These are phyloP conservation scores for Tulasnella sp. DNA, from an alignment of 768 basidiomycete genomes.

Conservation along the genomic window DNA sequence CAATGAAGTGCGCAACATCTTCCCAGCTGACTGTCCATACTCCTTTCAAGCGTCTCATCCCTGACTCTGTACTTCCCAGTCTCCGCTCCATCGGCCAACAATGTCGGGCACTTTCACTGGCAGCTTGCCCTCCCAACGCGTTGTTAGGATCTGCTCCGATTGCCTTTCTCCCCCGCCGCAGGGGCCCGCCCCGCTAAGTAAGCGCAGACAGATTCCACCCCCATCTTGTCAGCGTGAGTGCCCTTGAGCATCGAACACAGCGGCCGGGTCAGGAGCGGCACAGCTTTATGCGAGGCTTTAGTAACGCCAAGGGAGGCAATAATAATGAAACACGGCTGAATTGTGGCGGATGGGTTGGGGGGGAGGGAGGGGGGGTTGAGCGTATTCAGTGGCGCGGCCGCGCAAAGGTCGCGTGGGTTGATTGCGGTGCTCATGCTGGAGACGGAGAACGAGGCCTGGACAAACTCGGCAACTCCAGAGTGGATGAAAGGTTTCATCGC, in stretches of 20 bases:
- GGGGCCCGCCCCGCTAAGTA: background rate
- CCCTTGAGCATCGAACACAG: conserved; percentile 34
- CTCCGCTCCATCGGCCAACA: background rate
- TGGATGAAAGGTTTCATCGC: conserved; percentile 41
- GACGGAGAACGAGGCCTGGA: background rate
- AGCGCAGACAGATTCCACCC: conserved; percentile 34
- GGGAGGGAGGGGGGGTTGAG: too few species aligned
- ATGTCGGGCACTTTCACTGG: background rate
- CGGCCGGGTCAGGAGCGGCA: conserved; percentile 40
- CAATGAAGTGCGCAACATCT: background rate
- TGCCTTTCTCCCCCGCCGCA: background rate
- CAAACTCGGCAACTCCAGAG: conserved; percentile 25
- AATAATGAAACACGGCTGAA: conserved; percentile 38
- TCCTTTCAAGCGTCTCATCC: background rate
- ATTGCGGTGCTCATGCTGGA: conserved; percentile 39
- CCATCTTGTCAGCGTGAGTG: conserved; percentile 53
- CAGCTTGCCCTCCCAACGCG: background rate
- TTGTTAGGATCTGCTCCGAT: background rate
- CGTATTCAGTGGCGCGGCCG: conserved; percentile 41
- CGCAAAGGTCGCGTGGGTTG: conserved; percentile 46
- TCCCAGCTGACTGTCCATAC: background rate
- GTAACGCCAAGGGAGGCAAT: conserved; percentile 46
- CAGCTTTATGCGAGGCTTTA: conserved; percentile 30
- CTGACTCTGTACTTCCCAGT: conserved; percentile 15
- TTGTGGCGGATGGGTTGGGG: conserved; percentile 36